Base-by-base conservation (phyloP, 345 rosid species). In the Citrus hindsii region DNA sequence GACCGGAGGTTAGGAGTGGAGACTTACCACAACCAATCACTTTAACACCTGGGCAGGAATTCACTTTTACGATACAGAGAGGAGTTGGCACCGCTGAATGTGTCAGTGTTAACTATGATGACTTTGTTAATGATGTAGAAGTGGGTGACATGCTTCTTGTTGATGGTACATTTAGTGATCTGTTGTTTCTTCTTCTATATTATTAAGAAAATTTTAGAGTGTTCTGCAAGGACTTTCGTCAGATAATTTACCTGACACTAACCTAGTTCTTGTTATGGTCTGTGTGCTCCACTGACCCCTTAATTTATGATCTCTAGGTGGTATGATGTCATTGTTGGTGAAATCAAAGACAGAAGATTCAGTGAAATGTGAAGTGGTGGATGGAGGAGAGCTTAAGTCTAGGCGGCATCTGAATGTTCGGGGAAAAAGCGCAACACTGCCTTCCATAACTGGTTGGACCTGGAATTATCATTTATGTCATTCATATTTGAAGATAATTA, bases 321-420 rank as follows among this genome's bases (percentile, higher is more conserved):
- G 99, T 81, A 96, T 96, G 99, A 94, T 96, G 99, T 94, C 99
- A 7, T 84, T 96, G 25, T 19, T 62, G 85, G 99, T 96, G 83
- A 94, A 87, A 87, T 94, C 95, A 48, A 96, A 92, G 90, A 96
- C 98, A 7, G 92, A 91, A 82, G 98, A 96, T 86, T 94, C 95
- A 5, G 99, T 96, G 74, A 89, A 84, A 82, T 94, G 98, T 87
- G 97, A 90, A 84, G 99, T 92, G 80, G 85, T 96, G 81, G 98
- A 96, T 88, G 98, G 99, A 82, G 98, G 98, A 84, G 99, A 94
- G 88, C 95, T 96, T 33, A 96, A 94, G 91, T 96, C 99, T 69
- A 90, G 99, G 87, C 86, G 99, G 73, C 99, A 96, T 81, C 74
- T 96, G 83, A 96, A 96, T 82, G 99, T 96, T 82, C 89, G 99